These are phyloP conservation scores for Phytophthora sp. DNA, from an alignment of 352 stramenopile species.

Conservation along the genomic window DNA sequence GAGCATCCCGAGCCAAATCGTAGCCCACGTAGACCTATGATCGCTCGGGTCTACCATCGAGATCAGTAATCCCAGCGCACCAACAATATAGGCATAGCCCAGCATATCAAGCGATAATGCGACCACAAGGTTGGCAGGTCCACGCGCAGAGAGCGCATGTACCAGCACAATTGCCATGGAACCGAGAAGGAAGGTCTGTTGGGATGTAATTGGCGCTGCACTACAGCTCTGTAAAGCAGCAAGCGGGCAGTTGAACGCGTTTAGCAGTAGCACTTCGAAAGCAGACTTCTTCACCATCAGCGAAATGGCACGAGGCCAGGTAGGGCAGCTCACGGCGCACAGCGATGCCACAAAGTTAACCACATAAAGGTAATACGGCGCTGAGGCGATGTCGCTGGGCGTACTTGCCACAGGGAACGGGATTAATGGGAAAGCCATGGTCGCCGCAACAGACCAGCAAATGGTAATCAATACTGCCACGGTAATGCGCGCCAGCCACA, in stretches of 20 bases:
- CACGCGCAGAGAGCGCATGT: constrained; percentile 25
- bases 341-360: constrained; percentile 40
- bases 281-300: constrained; percentile 45
- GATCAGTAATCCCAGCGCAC: constrained; percentile 40
- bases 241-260: constrained; percentile 44
- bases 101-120: constrained; percentile 41
- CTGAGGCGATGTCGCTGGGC: constrained; percentile 30
- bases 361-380: constrained; percentile 47
- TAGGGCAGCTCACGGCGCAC: constrained; percentile 42
- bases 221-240: constrained; percentile 11
- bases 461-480: constrained; percentile 29
- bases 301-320: constrained; percentile 30
- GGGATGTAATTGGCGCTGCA: constrained; percentile 31
- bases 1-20: constrained; percentile 48
- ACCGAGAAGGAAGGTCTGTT: constrained; percentile 44
- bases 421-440: constrained; percentile 22
- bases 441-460: constrained; percentile 39
- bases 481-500: constrained; percentile 26
- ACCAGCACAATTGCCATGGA: constrained; percentile 39
- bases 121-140: constrained; percentile 44
- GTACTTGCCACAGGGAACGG: constrained; percentile 41
- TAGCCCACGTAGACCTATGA: constrained; percentile 33
- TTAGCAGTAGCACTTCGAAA: constrained; percentile 49
- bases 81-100: constrained; percentile 46
- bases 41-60: constrained; percentile 54